Evolutionary conservation across 148 eudicot genomes (phyloP).

Genomic region (Arctostaphylos glauca): DNA sequence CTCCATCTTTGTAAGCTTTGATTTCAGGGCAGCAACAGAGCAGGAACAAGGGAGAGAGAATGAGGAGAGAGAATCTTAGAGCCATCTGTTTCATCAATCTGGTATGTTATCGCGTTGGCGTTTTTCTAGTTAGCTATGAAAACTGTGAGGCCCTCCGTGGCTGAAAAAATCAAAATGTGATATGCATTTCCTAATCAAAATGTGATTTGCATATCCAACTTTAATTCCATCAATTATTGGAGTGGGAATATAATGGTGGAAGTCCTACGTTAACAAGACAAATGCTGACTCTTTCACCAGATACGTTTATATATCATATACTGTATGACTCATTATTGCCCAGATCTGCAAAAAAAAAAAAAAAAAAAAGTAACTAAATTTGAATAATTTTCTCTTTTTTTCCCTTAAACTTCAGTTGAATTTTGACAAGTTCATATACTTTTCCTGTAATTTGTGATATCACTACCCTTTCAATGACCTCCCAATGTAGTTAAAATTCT

Average conservation of each 20-base stretch:
- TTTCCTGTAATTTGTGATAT: too few relatives aligned
- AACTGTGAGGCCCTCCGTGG: not conserved
- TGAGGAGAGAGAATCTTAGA: constrained; percentile 10
- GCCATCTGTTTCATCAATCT: constrained; percentile 15
- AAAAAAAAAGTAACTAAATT: not conserved
- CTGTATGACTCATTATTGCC: not conserved
- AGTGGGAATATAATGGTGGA: not conserved
- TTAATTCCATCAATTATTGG: not conserved
- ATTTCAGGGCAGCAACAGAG: constrained; percentile 3
- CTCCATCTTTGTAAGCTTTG: constrained; percentile 20
- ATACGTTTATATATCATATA: too few relatives aligned
- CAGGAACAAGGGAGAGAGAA: constrained; percentile 1
- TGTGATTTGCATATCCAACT: not conserved
- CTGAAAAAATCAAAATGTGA: too few relatives aligned
- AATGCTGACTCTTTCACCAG: not conserved
- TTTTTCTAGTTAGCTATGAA: not conserved
- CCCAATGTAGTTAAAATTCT: too few relatives aligned
- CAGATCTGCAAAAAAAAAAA: not conserved
- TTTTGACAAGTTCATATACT: too few relatives aligned
- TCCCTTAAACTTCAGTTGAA: too few relatives aligned
- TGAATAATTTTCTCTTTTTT: not conserved
- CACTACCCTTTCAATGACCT: too few relatives aligned
- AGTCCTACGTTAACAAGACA: not conserved
- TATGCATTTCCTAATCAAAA: not conserved
- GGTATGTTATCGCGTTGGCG: not conserved